These are phyloP conservation scores for Euryodendron excelsum DNA, from an alignment of 148 eudicot species.

Conservation along the genomic window DNA sequence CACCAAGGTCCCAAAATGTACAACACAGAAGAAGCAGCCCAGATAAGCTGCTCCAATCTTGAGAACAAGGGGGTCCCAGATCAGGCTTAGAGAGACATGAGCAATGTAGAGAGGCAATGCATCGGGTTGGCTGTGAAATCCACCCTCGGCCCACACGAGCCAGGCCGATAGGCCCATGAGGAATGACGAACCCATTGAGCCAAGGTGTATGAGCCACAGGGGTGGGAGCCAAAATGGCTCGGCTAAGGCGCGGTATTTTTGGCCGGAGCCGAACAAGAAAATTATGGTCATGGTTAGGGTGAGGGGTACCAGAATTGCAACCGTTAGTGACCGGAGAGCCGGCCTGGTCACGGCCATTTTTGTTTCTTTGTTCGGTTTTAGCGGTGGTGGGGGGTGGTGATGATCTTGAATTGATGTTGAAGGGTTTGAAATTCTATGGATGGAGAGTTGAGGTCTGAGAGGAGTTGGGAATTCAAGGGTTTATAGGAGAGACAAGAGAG, in stretches of 20 bases:
- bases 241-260: conserved; percentile 22
- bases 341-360: conserved; percentile 41
- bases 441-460: no score
- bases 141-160: conserved; percentile 87
- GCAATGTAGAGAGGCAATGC: conserved; percentile 35
- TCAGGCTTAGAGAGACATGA: conserved; percentile 52
- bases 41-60: conserved; percentile 39
- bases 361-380: conserved; percentile 7
- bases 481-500: no score
- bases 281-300: conserved; percentile 37
- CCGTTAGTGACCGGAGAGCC: conserved; percentile 45
- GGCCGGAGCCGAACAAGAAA: conserved; percentile 39
- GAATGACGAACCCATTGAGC: conserved; percentile 39
- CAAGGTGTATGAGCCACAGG: conserved; percentile 54
- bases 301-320: conserved; percentile 41
- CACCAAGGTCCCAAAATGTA: conserved; percentile 33
- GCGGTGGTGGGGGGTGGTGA: not conserved
- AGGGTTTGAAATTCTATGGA: no score
- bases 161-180: conserved; percentile 71
- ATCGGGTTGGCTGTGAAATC: conserved; percentile 49
- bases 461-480: no score
- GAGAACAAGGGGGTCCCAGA: conserved; percentile 65
- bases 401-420: no score
- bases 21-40: conserved; percentile 44
- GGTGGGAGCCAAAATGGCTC: conserved; percentile 55